Evolutionary conservation across 805 yeast species (phyloP).

Genomic region (Zygotorulaspora florentina): DNA sequence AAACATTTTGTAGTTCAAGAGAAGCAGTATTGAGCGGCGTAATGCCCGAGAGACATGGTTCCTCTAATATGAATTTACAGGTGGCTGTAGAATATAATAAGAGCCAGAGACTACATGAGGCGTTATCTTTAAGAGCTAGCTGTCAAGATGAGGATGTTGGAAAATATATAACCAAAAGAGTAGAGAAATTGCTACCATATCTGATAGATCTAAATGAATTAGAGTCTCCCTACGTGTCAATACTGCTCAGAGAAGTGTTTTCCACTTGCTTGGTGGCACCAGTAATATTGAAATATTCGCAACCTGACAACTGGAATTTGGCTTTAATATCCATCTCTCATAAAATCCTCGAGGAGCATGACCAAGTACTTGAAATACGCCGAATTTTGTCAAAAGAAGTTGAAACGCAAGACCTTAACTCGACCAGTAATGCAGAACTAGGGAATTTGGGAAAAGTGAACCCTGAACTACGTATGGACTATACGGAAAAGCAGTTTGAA

Average conservation of each 20-base stretch:
- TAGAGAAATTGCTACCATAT: slow-evolving; percentile 42
- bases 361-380: slow-evolving; percentile 68
- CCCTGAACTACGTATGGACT: slow-evolving; percentile 13
- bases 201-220: slow-evolving; percentile 45
- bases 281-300: slow-evolving; percentile 47
- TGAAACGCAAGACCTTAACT: slow-evolving; percentile 12
- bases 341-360: slow-evolving; percentile 62
- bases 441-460: slow-evolving; percentile 1
- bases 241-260: slow-evolving; percentile 60
- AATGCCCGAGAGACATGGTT: slow-evolving; percentile 31
- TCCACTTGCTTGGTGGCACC: slow-evolving; percentile 56
- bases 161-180: slow-evolving; percentile 43
- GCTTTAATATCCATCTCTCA: slow-evolving; percentile 56
- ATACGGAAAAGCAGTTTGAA: slow-evolving; percentile 29
- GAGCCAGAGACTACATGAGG: slow-evolving; percentile 51
- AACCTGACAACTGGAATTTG: slow-evolving; percentile 75
- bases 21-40: slow-evolving; percentile 28
- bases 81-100: slow-evolving; percentile 40
- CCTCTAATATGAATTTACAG: slow-evolving; percentile 37
- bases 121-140: slow-evolving; percentile 39
- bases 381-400: slow-evolving; percentile 67
- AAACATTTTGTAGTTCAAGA: slow-evolving; percentile 44
- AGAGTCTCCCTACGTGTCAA: slow-evolving; percentile 44
- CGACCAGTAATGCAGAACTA: slow-evolving; percentile 7
- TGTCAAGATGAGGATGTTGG: slow-evolving; percentile 43